These are phyloP conservation scores for Lupinus albus DNA, from an alignment of 306 rosid genomes.

Conservation along the genomic window DNA sequence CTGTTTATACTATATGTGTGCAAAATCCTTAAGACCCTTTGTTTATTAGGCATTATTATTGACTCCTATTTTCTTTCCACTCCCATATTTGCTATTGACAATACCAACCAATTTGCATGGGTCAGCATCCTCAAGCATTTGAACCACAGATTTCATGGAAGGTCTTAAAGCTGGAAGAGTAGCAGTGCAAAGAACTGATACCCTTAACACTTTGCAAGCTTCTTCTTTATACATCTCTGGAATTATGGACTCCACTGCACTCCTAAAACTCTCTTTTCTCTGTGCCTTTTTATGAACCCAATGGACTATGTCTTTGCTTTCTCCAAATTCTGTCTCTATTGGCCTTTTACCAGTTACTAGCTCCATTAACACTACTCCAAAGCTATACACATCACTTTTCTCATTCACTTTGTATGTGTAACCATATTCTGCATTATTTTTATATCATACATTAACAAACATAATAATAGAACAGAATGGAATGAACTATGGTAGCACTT, in stretches of 20 bases:
- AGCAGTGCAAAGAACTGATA: constrained; percentile 69
- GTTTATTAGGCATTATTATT: constrained; percentile 28
- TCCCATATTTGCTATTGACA: constrained; percentile 58
- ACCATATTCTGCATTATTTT: constrained; percentile 68
- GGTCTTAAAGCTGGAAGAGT: constrained; percentile 72
- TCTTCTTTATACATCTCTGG: constrained; percentile 63
- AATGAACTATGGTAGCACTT: too few relatives aligned
- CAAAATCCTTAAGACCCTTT: constrained; percentile 8
- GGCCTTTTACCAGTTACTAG: constrained; percentile 82
- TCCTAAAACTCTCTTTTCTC: constrained; percentile 52
- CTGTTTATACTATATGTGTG: neutral
- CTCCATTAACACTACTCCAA: constrained; percentile 91
- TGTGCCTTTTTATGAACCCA: constrained; percentile 67
- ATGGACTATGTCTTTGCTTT: constrained; percentile 72
- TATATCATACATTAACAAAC: neutral
- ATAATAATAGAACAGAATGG: neutral
- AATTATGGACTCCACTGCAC: constrained; percentile 62
- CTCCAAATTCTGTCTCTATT: constrained; percentile 74
- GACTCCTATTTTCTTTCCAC: constrained; percentile 36
- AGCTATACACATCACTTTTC: constrained; percentile 93
- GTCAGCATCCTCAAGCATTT: constrained; percentile 74
- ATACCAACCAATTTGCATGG: constrained; percentile 64
- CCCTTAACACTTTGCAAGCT: constrained; percentile 65
- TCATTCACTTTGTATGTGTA: constrained; percentile 81
- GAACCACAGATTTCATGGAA: constrained; percentile 84